phyloP scores from a whole-genome alignment of 108 stramenopile species.

The Skeletonema costatum region DNA sequence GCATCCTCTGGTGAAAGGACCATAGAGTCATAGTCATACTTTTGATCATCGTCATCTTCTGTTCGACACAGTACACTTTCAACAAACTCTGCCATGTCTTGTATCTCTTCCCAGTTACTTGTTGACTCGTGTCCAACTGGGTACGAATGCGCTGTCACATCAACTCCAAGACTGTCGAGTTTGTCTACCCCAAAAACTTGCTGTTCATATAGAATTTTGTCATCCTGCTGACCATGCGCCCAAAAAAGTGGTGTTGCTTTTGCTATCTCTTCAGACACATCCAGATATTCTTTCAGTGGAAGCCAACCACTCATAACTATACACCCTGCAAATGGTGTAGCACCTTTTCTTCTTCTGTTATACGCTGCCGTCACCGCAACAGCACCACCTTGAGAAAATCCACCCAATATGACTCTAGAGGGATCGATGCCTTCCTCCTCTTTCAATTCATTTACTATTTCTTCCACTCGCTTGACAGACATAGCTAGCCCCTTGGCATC shows the following conservation, averaged over 20 bases:
- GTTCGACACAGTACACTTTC: conserved; percentile 21
- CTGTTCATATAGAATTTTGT: conserved; percentile 55
- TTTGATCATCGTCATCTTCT: conserved; percentile 4
- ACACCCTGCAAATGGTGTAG: conserved; percentile 48
- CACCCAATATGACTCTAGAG: conserved; percentile 40
- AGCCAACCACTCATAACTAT: conserved; percentile 47
- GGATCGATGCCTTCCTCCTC: conserved; percentile 47
- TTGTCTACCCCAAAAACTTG: conserved; percentile 48
- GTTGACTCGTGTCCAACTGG: conserved; percentile 47
- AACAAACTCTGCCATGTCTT: conserved; percentile 41
- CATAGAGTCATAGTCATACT: conserved; percentile 10
- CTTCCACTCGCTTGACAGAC: conserved; percentile 36
- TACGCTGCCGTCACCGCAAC: conserved; percentile 49
- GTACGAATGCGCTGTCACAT: conserved; percentile 38
- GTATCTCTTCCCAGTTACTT: conserved; percentile 46
- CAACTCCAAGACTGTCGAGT: conserved; percentile 36
- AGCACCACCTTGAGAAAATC: conserved; percentile 54
- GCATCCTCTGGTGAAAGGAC: conserved; percentile 9
- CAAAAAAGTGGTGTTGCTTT: conserved; percentile 45
- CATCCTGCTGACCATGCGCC: conserved; percentile 49
- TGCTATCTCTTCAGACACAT: conserved; percentile 28
- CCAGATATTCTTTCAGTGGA: conserved; percentile 44
- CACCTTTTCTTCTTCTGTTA: conserved; percentile 32
- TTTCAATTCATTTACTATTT: conserved; percentile 43
- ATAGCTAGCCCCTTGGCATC: conserved; percentile 37